Percentiles rank a stretch among this genome's conserved stretches.
phyloP scores from a whole-genome alignment of 148 eudicot species.

The Talinum fruticosum region DNA sequence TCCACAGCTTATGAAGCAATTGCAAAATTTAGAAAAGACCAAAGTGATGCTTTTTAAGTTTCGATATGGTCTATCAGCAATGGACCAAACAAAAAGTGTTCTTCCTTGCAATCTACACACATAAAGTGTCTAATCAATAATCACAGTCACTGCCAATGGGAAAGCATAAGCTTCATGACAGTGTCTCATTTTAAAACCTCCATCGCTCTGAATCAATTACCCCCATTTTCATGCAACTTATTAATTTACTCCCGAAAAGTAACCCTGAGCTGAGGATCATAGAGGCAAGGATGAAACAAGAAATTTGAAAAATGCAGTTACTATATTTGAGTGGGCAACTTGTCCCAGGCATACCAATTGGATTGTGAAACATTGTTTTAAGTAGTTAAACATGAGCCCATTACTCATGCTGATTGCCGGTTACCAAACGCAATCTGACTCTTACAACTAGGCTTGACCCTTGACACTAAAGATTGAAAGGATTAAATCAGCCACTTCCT shows the following conservation, averaged over 20 bases:
- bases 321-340: background rate
- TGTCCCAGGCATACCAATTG: background rate
- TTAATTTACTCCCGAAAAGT: background rate
- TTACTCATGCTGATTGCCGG: background rate
- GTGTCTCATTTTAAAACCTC: background rate
- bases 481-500: background rate
- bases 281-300: background rate
- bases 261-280: background rate
- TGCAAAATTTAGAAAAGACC: too few relatives aligned
- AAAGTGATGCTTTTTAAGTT: too few relatives aligned
- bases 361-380: background rate
- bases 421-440: background rate
- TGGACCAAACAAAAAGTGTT: too few relatives aligned
- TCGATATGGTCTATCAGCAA: too few relatives aligned
- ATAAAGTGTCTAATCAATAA: background rate
- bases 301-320: background rate
- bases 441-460: background rate
- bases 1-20: too few relatives aligned
- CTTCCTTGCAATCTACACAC: too few relatives aligned
- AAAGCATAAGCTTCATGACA: background rate
- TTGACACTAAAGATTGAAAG: background rate
- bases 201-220: background rate
- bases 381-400: background rate
- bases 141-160: background rate
- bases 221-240: background rate